These are phyloP conservation scores for Cadophora malorum DNA, from an alignment of 2,329 filamentous ascomycete genomes.

Conservation along the genomic window DNA sequence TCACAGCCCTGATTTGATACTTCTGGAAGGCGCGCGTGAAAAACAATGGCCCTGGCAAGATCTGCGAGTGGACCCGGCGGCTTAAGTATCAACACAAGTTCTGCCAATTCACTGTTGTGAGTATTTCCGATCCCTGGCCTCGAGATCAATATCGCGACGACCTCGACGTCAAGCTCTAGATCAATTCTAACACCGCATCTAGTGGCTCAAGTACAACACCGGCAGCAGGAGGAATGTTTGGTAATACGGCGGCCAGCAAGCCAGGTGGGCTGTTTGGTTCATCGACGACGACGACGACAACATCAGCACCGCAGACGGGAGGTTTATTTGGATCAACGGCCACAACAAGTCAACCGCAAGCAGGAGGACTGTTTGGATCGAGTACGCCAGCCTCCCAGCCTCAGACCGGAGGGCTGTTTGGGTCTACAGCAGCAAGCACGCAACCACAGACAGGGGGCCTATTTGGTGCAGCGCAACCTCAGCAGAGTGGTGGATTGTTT, in stretches of 20 bases:
- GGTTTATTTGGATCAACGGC: constrained; percentile 45
- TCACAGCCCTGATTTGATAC: constrained; percentile 18
- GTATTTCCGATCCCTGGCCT: constrained; percentile 38
- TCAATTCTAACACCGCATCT: constrained; percentile 31
- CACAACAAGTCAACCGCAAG: constrained; percentile 34
- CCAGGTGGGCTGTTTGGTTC: constrained; percentile 42
- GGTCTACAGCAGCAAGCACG: constrained; percentile 34
- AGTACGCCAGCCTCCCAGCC: constrained; percentile 30
- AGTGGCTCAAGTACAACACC: constrained; percentile 41
- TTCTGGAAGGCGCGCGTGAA: constrained; percentile 20
- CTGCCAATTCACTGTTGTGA: constrained; percentile 64
- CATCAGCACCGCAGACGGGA: constrained; percentile 34
- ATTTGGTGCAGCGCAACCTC: constrained; percentile 37
- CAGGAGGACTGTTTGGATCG: constrained; percentile 45
- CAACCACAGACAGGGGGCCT: constrained; percentile 39
- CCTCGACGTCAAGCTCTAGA: constrained; percentile 9
- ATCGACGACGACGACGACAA: constrained; percentile 29
- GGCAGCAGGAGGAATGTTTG: constrained; percentile 39
- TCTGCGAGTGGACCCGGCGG: constrained; percentile 66
- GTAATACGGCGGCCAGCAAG: constrained; percentile 31
- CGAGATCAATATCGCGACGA: constrained; percentile 26
- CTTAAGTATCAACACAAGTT: constrained; percentile 68
- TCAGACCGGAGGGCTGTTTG: constrained; percentile 44
- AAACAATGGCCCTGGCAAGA: constrained; percentile 50
- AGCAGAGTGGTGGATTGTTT: constrained; percentile 38